Evolutionary conservation across 2,329 filamentous ascomycete species (phyloP).

Genomic region (Xylariales sp.): DNA sequence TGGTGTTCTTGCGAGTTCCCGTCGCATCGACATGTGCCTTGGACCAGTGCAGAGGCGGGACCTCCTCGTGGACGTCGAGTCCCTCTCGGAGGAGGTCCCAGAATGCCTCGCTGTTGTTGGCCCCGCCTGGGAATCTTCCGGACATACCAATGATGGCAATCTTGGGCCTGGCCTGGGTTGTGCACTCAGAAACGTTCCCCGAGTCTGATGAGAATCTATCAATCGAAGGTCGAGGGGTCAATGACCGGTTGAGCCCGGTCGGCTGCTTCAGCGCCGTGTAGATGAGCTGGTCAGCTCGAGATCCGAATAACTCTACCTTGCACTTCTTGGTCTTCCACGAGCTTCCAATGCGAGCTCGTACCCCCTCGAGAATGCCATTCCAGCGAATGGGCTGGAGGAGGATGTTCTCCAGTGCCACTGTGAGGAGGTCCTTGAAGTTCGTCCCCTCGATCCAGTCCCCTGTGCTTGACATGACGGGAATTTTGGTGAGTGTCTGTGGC

Average conservation of each 20-base stretch:
- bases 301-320: slow-evolving; percentile 12
- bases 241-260: slow-evolving; percentile 5
- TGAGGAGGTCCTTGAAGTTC: slow-evolving; percentile 12
- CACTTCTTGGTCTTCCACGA: slow-evolving; percentile 8
- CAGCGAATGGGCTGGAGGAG: slow-evolving; percentile 34
- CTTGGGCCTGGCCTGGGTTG: slow-evolving; percentile 14
- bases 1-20: slow-evolving; percentile 16
- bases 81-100: slow-evolving; percentile 20
- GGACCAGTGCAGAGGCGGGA: slow-evolving; percentile 15
- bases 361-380: slow-evolving; percentile 46
- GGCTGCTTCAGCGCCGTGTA: slow-evolving; percentile 15
- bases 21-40: slow-evolving; percentile 19
- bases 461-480: slow-evolving; percentile 15
- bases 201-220: not conserved
- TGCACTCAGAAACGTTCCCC: not conserved
- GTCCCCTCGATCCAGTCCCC: slow-evolving; percentile 2
- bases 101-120: slow-evolving; percentile 18
- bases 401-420: slow-evolving; percentile 15
- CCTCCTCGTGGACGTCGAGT: slow-evolving; percentile 19
- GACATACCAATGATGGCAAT: slow-evolving; percentile 21
- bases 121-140: slow-evolving; percentile 15
- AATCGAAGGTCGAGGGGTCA: slow-evolving; percentile 5
- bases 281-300: slow-evolving; percentile 13
- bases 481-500: not conserved
- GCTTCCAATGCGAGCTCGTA: slow-evolving; percentile 31